A percentile compares a stretch with the other conserved stretches of the same genome.
Conservation (phyloP, 2,329 filamentous ascomycete species). For the Calycina marina region DNA sequence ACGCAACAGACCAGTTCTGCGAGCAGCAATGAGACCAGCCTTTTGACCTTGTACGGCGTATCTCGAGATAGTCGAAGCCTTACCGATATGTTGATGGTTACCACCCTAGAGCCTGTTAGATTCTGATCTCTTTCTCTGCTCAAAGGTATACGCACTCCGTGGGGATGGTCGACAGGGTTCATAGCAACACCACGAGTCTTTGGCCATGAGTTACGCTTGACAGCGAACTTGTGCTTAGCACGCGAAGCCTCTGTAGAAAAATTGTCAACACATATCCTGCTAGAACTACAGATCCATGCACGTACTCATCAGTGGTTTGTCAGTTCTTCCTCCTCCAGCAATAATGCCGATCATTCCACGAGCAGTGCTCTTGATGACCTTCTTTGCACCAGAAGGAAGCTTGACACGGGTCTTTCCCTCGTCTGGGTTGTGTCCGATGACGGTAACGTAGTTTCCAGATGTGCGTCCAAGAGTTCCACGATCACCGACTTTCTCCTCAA, state of each 20-base stretch:
- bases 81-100: slow-evolving; percentile 98
- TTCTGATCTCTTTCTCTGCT: too few species aligned
- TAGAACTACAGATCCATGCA: slow-evolving; percentile 19
- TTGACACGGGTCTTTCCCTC: slow-evolving; percentile 99
- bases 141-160: slow-evolving; percentile 49
- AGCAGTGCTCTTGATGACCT: slow-evolving; percentile 82
- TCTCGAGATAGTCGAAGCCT: slow-evolving; percentile 97
- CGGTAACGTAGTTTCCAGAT: slow-evolving; percentile 98
- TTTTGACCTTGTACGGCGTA: slow-evolving; percentile 98
- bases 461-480: slow-evolving; percentile 92
- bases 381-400: slow-evolving; percentile 98
- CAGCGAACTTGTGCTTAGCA: slow-evolving; percentile 99
- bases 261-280: slow-evolving; percentile 26
- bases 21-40: slow-evolving; percentile 99
- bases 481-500: slow-evolving; percentile 98
- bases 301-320: slow-evolving; percentile 94
- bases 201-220: slow-evolving; percentile 99
- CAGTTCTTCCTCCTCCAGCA: slow-evolving; percentile 96
- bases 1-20: slow-evolving; percentile 98
- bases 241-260: slow-evolving; percentile 73
- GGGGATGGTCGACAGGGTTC: slow-evolving; percentile 99
- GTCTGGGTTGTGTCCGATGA: slow-evolving; percentile 94
- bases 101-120: slow-evolving; percentile 44
- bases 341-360: slow-evolving; percentile 99
- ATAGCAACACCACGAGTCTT: slow-evolving; percentile 99